Conservation (phyloP, 2,329 filamentous ascomycete species). For the Hypoxylon sp. region DNA sequence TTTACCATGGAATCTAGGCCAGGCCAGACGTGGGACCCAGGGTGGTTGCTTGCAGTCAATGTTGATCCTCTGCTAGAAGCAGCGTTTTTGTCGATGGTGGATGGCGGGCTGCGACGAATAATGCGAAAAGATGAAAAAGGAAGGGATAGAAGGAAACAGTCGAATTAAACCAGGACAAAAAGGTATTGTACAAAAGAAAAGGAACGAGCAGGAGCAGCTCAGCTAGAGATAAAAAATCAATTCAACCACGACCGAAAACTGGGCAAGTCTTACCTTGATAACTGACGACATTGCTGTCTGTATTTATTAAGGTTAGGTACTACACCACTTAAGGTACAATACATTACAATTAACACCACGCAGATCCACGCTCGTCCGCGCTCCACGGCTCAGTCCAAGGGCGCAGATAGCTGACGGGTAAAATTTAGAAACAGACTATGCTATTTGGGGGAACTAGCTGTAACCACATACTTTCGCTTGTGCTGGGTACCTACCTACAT, state of each 20-base stretch:
- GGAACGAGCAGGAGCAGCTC: constrained; percentile 25
- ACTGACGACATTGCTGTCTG: constrained; percentile 39
- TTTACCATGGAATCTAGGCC: constrained; percentile 38
- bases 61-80: constrained; percentile 22
- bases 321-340: constrained; percentile 30
- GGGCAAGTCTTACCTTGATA: constrained; percentile 37
- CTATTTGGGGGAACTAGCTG: constrained; percentile 21
- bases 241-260: constrained; percentile 31
- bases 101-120: not conserved
- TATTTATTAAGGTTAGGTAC: constrained; percentile 39
- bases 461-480: constrained; percentile 21
- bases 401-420: constrained; percentile 31
- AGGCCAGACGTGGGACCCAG: constrained; percentile 33
- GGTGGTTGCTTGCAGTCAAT: constrained; percentile 37
- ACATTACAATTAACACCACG: constrained; percentile 3
- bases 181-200: constrained; percentile 25
- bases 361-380: not conserved
- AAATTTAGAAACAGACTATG: constrained; percentile 40
- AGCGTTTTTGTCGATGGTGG: constrained; percentile 11
- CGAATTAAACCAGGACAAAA: constrained; percentile 11
- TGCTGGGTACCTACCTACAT: constrained; percentile 20
- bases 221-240: constrained; percentile 22
- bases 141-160: constrained; percentile 11
- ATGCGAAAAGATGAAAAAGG: constrained; percentile 13
- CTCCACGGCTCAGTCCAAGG: constrained; percentile 6